Evolutionary conservation across 371 early-diverging fungal species (phyloP).

Genomic region (Lichtheimia corymbifera): DNA sequence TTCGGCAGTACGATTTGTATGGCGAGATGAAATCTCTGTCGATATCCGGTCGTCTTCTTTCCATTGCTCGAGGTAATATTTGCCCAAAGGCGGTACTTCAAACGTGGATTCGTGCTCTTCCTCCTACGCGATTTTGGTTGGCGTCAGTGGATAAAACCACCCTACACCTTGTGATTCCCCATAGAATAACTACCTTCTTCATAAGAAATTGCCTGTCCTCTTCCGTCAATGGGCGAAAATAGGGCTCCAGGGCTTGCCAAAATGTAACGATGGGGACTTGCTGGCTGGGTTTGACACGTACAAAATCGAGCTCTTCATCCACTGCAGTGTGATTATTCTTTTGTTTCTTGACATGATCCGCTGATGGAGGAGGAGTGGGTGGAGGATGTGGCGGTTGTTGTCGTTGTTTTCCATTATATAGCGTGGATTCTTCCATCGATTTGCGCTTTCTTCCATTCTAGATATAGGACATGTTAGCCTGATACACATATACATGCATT

Average conservation of each 20-base stretch:
- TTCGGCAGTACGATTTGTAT: neutral
- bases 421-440: neutral
- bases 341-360: conserved; percentile 8
- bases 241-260: conserved; percentile 83
- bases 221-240: conserved; percentile 76
- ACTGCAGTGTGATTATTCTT: neutral
- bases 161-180: neutral
- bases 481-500: neutral
- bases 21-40: neutral
- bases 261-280: conserved; percentile 83
- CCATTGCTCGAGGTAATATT: conserved; percentile 79
- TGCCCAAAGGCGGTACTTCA: conserved; percentile 77
- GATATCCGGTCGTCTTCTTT: conserved; percentile 70
- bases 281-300: conserved; percentile 51
- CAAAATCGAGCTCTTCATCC: conserved; percentile 38
- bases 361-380: neutral
- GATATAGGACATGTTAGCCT: neutral
- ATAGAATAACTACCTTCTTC: conserved; percentile 31
- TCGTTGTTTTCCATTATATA: conserved; percentile 7
- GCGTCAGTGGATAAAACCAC: no score
- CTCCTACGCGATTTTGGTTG: neutral
- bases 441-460: conserved; percentile 4
- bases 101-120: conserved; percentile 49
- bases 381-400: neutral
- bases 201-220: conserved; percentile 75